Base-by-base conservation (phyloP, 208 protist species). In the Leishmania amazonensis region DNA sequence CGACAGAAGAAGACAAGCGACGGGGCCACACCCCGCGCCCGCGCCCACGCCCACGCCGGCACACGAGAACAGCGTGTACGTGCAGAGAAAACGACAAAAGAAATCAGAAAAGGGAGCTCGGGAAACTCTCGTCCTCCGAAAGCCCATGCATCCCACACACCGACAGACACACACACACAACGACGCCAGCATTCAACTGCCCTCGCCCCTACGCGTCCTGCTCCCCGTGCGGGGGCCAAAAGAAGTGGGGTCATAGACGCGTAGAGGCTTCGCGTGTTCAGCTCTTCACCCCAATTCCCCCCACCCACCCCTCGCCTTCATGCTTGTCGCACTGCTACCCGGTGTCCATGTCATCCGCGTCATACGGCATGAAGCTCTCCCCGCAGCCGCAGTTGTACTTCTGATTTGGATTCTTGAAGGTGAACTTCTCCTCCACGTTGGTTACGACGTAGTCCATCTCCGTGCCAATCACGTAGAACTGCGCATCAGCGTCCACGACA, bases 361-460 rank as follows among this genome's bases (percentile, higher is more conserved):
- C 93, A 85, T 95, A 96, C 8, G 95, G 95, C 95, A 98, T 98
- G 80, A 99, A 99, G 74, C 96, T 99, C 81, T 99, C 98, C 80
- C 98, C 98, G 87, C 99, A 99, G 28, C 98, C 99, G 87, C 99
- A 99, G 19, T 90, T 90, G 75, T 93, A 96, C 80, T 98, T 99
- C 78, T 98, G 94, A 85, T 99, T 99, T 3, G 99, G 99, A 83
- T 99, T 99, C 71, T 94, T 91, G 89, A 99, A 99, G 19, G 98
- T 98, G 85, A 99, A 99, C 83, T 99, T 98, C 76, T 98, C 94
- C 81, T 97, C 94, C 24, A 99, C 90, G 74, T 98, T 95, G n/a
- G 94, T 85, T 58, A 98, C 92, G 19, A 98, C 88, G 81, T 98
- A 99, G 82, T 99, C 99, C 98, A 99, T 99, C 79, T 98, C 93